A percentile compares a stretch with the other conserved stretches of the same genome.
Evolutionary conservation across 148 eudicot species (phyloP).

Genomic region (Rhododendron ovatum): DNA sequence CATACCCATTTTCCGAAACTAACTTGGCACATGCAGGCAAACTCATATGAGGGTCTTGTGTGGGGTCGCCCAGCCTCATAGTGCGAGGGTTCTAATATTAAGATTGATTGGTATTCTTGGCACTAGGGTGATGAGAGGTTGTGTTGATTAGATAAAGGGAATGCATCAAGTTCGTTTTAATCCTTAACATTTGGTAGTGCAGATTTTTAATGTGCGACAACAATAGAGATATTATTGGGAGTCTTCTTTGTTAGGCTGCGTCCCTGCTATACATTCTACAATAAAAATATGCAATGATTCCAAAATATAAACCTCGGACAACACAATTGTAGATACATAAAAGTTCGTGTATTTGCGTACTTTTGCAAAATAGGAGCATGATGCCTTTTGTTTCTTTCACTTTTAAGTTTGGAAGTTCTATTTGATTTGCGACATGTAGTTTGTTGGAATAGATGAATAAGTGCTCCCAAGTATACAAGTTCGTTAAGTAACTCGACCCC

Average conservation of each 20-base stretch:
- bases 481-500: background rate
- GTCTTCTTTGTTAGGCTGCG: background rate
- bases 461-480: background rate
- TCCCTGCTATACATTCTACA: background rate
- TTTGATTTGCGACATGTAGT: background rate
- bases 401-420: background rate
- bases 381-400: background rate
- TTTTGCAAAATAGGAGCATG: background rate
- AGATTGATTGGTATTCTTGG: background rate
- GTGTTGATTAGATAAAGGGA: background rate
- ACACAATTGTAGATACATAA: background rate
- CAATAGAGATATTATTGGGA: background rate
- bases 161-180: background rate
- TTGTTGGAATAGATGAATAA: background rate
- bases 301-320: background rate
- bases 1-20: background rate
- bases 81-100: background rate
- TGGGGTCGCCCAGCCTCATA: background rate
- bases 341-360: background rate
- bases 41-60: background rate
- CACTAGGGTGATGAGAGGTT: background rate
- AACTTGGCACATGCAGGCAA: background rate
- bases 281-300: background rate
- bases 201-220: background rate
- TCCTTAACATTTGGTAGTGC: background rate